Evolutionary conservation across 805 yeast genomes (phyloP).

Genomic region (Yamadazyma nakazawae): DNA sequence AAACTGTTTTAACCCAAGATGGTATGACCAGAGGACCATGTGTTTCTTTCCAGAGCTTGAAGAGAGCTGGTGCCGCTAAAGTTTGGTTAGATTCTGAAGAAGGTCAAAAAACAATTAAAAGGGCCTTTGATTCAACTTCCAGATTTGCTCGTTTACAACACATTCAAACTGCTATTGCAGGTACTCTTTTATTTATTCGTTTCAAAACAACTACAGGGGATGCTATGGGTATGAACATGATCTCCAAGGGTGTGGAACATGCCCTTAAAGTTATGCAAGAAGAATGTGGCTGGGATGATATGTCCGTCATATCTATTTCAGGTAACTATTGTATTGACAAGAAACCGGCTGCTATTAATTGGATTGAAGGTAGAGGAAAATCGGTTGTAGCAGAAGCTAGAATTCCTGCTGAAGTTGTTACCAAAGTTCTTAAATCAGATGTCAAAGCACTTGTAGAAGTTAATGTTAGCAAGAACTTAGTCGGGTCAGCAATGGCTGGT

Average conservation of each 20-base stretch:
- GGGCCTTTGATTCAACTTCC: constrained; percentile 93
- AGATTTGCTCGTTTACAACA: constrained; percentile 94
- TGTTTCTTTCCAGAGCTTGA: constrained; percentile 78
- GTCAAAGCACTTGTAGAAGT: constrained; percentile 90
- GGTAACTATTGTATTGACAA: constrained; percentile 98
- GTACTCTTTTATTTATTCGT: constrained; percentile 81
- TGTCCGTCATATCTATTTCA: constrained; percentile 87
- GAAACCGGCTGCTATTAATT: constrained; percentile 96
- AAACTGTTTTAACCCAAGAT: constrained; percentile 87
- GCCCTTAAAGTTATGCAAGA: constrained; percentile 81
- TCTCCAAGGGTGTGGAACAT: constrained; percentile 94
- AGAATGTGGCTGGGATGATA: constrained; percentile 89
- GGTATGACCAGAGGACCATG: constrained; percentile 99
- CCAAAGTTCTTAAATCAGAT: constrained; percentile 81
- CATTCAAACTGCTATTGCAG: constrained; percentile 91
- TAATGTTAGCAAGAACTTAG: constrained; percentile 81
- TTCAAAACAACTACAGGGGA: constrained; percentile 99
- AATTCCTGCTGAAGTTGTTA: constrained; percentile 78
- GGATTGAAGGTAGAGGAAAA: constrained; percentile 99
- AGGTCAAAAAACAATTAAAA: constrained; percentile 77
- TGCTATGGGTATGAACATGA: constrained; percentile 99
- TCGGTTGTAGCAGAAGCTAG: constrained; percentile 95
- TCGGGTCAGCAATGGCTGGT: constrained; percentile 99
- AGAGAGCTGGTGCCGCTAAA: constrained; percentile 92
- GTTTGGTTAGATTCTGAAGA: constrained; percentile 94